A percentile compares a stretch with the other conserved stretches of the same genome.
Conservation (phyloP, 306 rosid species). For the Cicer pinnatifidum region DNA sequence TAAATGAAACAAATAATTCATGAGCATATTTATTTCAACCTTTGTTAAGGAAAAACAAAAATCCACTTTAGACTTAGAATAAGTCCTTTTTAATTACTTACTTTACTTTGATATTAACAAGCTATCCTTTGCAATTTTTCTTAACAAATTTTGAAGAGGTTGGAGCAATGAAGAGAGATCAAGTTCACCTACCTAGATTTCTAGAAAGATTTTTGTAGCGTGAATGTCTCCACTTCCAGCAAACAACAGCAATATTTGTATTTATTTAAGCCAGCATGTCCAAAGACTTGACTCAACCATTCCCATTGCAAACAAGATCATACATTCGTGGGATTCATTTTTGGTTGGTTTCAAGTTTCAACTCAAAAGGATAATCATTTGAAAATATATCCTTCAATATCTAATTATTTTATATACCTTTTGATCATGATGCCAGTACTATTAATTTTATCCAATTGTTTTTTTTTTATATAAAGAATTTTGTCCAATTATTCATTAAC, state of each 20-base stretch:
- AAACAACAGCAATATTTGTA: slow-evolving; percentile 17
- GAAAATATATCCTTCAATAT: neutral
- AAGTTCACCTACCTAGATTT: slow-evolving; percentile 15
- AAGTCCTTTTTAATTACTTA: neutral
- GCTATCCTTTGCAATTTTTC: slow-evolving; percentile 28
- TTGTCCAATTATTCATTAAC: slow-evolving; percentile 41
- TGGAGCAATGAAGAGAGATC: slow-evolving; percentile 29
- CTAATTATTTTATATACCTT: neutral
- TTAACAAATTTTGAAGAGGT: slow-evolving; percentile 37
- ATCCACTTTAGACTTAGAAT: slow-evolving; percentile 28
- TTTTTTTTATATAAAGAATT: too few species aligned
- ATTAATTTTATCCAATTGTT: slow-evolving; percentile 39
- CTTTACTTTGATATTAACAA: slow-evolving; percentile 30
- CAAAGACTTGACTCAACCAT: slow-evolving; percentile 43
- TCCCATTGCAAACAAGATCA: slow-evolving; percentile 36
- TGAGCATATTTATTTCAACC: neutral
- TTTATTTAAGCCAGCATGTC: slow-evolving; percentile 31
- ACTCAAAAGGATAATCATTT: slow-evolving; percentile 33
- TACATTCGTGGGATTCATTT: slow-evolving; percentile 30
- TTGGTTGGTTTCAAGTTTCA: slow-evolving; percentile 31
- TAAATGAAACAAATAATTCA: too few species aligned
- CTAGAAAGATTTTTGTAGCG: slow-evolving; percentile 38
- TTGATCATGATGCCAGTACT: slow-evolving; percentile 25
- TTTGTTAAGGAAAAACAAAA: slow-evolving; percentile 22
- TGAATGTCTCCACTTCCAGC: slow-evolving; percentile 32